Base-by-base conservation (phyloP, 1,284 basidiomycete genomes). In the Pulveroboletus sp. region DNA sequence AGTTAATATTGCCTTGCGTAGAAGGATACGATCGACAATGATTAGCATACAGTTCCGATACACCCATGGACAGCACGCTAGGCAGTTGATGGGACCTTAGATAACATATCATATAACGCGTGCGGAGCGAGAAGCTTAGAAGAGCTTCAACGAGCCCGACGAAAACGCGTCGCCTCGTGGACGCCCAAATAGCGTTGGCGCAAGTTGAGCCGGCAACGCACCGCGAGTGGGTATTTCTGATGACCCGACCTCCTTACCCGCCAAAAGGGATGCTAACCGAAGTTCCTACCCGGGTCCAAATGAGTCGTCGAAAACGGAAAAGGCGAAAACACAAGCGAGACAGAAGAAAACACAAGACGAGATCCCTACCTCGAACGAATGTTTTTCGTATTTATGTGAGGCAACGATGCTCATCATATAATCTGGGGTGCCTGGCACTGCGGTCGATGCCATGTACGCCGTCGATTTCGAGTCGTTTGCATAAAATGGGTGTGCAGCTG, bases 101-200 rank as follows among this genome's bases (percentile, higher is more conserved):
- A 65, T 53, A 26, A 21, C 32, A 26, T 47, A 48, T 41, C 32
- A 26, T 47, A 48, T 41, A 39, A 37, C 21, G 32, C 24, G 40
- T 32, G 46, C 12, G 17, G 6, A 29, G 29, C 29, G 29, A 29
- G 17, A 29, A 11, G 21, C 48, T 68, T 59, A 63, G 12, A 57
- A 17, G 50, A 56, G 32, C 26, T 59, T 70, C 3, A 58, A 37
- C 37, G 66, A 57, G 41, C 62, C 59, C 11, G 70, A 58, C 24
- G 68, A 72, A 40, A 73, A 62, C 0, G 70, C 65, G 15, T 71
- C 68, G 16, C 71, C 68, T 11, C 68, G 70, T 6, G 71, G 71
- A 19, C 71, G 71, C 35, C 65, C 69, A 45, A 69, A 55, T 19
- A 71, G 39, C 0, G 64, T 61, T 6, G 65, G 70, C 4, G 68